These are phyloP conservation scores for Bolboschoenus planiculmis DNA, from an alignment of 176 grass and related monocot genomes.

Conservation along the genomic window DNA sequence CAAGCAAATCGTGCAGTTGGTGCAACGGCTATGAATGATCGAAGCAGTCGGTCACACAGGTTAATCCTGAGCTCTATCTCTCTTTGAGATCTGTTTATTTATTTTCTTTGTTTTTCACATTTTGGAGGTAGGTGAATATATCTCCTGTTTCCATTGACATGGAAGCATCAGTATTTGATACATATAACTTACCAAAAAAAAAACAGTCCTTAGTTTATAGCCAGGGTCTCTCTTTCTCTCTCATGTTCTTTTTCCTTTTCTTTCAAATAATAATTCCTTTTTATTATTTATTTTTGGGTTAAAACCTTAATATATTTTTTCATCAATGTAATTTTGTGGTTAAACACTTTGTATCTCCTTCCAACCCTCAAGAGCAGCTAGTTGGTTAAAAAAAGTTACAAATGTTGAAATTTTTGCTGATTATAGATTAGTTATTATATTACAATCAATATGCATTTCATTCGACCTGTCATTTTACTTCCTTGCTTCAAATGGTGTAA, in stretches of 20 bases:
- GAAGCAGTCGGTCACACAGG: conserved; percentile 97
- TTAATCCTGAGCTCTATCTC: conserved; percentile 11
- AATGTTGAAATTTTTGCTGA: background rate
- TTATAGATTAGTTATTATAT: background rate
- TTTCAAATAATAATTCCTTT: background rate
- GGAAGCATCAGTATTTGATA: background rate
- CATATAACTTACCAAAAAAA: background rate
- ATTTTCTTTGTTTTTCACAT: background rate
- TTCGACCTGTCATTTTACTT: background rate
- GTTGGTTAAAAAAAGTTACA: background rate
- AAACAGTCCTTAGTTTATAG: background rate
- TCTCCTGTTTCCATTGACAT: background rate
- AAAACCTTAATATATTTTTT: background rate
- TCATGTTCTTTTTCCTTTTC: background rate
- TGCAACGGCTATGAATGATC: conserved; percentile 90
- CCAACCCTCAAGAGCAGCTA: background rate
- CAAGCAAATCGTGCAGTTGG: conserved; percentile 79
- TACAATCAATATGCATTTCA: background rate
- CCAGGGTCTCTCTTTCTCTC: background rate
- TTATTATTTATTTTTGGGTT: background rate
- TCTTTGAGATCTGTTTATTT: background rate
- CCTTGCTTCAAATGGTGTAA: background rate
- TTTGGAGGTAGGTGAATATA: background rate
- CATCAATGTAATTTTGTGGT: background rate
- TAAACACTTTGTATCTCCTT: background rate